These are phyloP conservation scores for Crataegus laevigata DNA, from an alignment of 306 rosid genomes.

Conservation along the genomic window DNA sequence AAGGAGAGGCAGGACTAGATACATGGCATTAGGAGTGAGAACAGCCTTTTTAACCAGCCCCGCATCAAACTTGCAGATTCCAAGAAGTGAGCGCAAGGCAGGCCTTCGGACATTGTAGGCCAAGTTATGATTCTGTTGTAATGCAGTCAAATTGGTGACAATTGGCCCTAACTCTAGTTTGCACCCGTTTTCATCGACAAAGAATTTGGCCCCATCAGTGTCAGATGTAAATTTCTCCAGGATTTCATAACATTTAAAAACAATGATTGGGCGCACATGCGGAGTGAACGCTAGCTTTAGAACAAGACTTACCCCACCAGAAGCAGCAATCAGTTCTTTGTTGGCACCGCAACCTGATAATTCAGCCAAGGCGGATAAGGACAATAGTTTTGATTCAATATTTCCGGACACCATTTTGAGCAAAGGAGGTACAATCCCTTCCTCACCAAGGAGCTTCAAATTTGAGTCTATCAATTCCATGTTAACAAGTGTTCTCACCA, in stretches of 20 bases:
- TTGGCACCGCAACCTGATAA: conserved; percentile 47
- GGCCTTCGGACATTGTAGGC: conserved; percentile 50
- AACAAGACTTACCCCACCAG: conserved; percentile 60
- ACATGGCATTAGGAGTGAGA: conserved; percentile 56
- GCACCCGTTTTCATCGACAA: conserved; percentile 54
- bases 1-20: conserved; percentile 63
- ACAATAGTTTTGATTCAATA: conserved; percentile 39
- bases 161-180: conserved; percentile 60
- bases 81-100: conserved; percentile 55
- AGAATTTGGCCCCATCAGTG: conserved; percentile 44
- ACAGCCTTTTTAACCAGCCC: conserved; percentile 63
- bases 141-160: conserved; percentile 40
- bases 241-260: conserved; percentile 52
- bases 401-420: conserved; percentile 54
- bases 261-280: conserved; percentile 23
- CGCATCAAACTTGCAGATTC: conserved; percentile 68
- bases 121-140: conserved; percentile 40
- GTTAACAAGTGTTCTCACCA: conserved; percentile 43
- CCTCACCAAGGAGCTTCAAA: conserved; percentile 60
- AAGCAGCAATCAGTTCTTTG: conserved; percentile 48
- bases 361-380: conserved; percentile 55
- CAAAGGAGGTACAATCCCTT: conserved; percentile 64
- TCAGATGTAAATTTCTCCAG: conserved; percentile 61
- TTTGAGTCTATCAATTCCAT: conserved; percentile 43
- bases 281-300: conserved; percentile 43